Conservation (phyloP, 192 early-diverging fungal genomes). For the Podila horticola region DNA sequence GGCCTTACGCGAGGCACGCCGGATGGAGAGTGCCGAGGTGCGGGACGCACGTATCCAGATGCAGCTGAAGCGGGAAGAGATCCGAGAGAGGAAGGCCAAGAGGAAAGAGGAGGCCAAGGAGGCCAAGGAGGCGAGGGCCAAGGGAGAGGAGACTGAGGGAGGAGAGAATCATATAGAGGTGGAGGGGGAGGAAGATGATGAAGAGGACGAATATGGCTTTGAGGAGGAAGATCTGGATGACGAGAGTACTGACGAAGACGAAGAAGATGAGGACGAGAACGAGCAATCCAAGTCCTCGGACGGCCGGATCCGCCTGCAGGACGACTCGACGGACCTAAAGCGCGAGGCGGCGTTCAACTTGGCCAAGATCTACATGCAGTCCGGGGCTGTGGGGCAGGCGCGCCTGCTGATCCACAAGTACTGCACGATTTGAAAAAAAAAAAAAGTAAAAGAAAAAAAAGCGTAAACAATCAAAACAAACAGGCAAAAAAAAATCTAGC, state of each 20-base stretch:
- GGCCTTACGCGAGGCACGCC: neutral
- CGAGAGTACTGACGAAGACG: neutral
- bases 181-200: neutral
- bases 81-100: neutral
- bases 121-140: conserved; percentile 22
- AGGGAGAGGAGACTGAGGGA: conserved; percentile 6
- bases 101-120: conserved; percentile 12
- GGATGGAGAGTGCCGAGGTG: neutral
- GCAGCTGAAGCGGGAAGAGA: neutral
- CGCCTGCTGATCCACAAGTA: conserved; percentile 77
- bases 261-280: neutral
- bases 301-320: conserved; percentile 17
- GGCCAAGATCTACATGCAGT: conserved; percentile 78
- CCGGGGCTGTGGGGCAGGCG: conserved; percentile 78
- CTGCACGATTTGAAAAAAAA: conserved; percentile 70
- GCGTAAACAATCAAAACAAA: no score
- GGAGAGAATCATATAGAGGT: conserved; percentile 14
- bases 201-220: neutral
- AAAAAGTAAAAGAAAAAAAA: conserved; percentile 10
- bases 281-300: neutral
- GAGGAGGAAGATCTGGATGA: conserved; percentile 5
- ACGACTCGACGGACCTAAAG: conserved; percentile 66
- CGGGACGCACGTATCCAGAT: conserved; percentile 1
- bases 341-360: conserved; percentile 95
- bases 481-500: no score